Base-by-base conservation (phyloP, 768 basidiomycete genomes). In the Rhodotorula babjevae region DNA sequence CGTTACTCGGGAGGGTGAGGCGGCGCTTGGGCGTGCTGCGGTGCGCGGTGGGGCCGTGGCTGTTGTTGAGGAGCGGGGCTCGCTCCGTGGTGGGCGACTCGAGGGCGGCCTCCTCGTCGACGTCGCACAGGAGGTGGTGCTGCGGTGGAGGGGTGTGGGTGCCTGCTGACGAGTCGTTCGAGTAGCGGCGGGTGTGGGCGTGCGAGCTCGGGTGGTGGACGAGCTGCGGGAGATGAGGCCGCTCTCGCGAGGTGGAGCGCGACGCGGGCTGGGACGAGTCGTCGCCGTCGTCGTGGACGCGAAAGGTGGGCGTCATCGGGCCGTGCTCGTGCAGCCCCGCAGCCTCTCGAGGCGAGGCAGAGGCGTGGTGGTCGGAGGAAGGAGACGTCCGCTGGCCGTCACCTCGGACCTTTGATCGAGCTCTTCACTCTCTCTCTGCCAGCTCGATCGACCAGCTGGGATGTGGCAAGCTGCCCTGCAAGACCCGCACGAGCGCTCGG, bases 51-150 rank as follows among this genome's bases (percentile, higher is more conserved):
- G 44, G 12, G 44, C 18, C 19, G 16, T 21, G 12, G 44, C 18
- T 12, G 16, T 21, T 46, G 50, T 16, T 29, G 15, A 64, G 27
- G n/a, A 60, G 52, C 0, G 47, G 49, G 31, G 67, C 57, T 11
- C 19, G 53, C 44, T 67, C 61, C 8, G 64, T 12, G 36, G 36
- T 36, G 60, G 58, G 7, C 6, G 60, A 62, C 18, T 72, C 71
- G 66, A 72, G 58, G 8, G 63, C 46, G 4, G 65, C 40, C 25
- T 68, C 71, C 47, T 72, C 71, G 46, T 68, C 71, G 40, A 72
- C n/a, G 29, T 59, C 58, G 19, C 27, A 40, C 25, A 66, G 59
- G 40, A 46, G 40, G 62, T 36, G 60, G 31, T 42, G 53, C 44
- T 16, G n/a, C 19, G 29, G 23, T 15, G 52, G 52, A 21, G 49